Conservation (phyloP, 805 yeast species). For the Ogataea haglerorum region DNA sequence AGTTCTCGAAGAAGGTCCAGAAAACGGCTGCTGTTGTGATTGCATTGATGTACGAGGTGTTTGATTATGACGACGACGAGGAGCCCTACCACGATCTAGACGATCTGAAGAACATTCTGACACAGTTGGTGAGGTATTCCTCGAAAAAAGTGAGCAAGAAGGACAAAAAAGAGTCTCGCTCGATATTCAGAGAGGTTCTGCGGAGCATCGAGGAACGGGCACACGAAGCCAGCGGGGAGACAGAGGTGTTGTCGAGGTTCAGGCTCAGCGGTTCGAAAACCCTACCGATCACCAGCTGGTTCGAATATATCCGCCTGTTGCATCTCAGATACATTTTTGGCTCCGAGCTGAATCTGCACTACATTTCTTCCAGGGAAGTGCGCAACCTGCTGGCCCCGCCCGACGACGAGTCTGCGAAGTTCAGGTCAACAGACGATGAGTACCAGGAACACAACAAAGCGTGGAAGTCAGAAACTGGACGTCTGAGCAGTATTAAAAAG, state of each 20-base stretch:
- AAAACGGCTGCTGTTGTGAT: constrained; percentile 54
- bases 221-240: constrained; percentile 9
- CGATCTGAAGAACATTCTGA: constrained; percentile 39
- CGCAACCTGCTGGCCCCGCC: constrained; percentile 23
- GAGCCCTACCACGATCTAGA: constrained; percentile 55
- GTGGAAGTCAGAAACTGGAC: constrained; percentile 19
- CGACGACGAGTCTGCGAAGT: constrained; percentile 8
- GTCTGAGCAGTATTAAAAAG: constrained; percentile 21
- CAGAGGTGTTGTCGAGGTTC: constrained; percentile 30
- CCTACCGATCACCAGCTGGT: constrained; percentile 49
- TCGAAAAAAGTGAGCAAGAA: constrained; percentile 58
- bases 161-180: constrained; percentile 56
- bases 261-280: constrained; percentile 44
- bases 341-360: constrained; percentile 48
- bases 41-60: constrained; percentile 55
- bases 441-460: constrained; percentile 8
- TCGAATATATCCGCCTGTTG: constrained; percentile 43
- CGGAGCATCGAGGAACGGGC: constrained; percentile 42
- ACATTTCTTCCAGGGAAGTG: constrained; percentile 31
- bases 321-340: constrained; percentile 51
- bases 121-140: constrained; percentile 46
- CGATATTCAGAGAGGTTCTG: constrained; percentile 57
- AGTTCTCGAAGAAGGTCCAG: constrained; percentile 39
- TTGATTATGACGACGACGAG: constrained; percentile 34
- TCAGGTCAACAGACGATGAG: constrained; percentile 14